Percentiles rank a stretch among this genome's conserved stretches.
phyloP scores from a whole-genome alignment of 495 filamentous ascomycete species.

The Penicillium malachiteum region DNA sequence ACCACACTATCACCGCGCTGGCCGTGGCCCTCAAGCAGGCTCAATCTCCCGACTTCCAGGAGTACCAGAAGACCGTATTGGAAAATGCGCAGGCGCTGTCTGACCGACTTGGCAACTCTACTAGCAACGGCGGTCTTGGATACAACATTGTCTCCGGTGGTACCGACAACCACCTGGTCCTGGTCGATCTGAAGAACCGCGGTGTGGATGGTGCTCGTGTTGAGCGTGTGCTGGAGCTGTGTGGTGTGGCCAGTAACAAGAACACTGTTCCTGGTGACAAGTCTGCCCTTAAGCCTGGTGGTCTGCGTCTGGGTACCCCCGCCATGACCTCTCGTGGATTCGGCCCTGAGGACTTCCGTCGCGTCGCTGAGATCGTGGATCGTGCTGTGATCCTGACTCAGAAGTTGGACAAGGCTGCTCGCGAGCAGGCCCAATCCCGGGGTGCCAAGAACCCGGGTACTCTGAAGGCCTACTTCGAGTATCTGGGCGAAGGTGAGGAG shows the following conservation, averaged over 20 bases:
- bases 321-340: constrained; percentile 98
- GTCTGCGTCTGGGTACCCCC: constrained; percentile 87
- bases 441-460: constrained; percentile 73
- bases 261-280: constrained; percentile 97
- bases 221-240: constrained; percentile 89
- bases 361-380: constrained; percentile 93
- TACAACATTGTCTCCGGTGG: constrained; percentile 91
- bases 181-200: constrained; percentile 91
- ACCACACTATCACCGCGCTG: constrained; percentile 96
- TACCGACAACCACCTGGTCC: constrained; percentile 94
- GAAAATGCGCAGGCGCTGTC: constrained; percentile 85
- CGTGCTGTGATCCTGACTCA: constrained; percentile 83
- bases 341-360: constrained; percentile 77
- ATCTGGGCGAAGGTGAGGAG: constrained; percentile 77
- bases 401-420: constrained; percentile 76
- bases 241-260: constrained; percentile 96
- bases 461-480: constrained; percentile 82
- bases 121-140: constrained; percentile 73
- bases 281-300: constrained; percentile 87
- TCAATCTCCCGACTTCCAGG: constrained; percentile 80
- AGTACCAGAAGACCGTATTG: constrained; percentile 86
- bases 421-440: constrained; percentile 70
- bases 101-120: constrained; percentile 66
- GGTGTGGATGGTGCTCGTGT: constrained; percentile 90
- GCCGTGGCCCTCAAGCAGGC: constrained; percentile 93